phyloP scores from a whole-genome alignment of 192 early-diverging fungal genomes.

The Gaertneriomyces semiglobifer region DNA sequence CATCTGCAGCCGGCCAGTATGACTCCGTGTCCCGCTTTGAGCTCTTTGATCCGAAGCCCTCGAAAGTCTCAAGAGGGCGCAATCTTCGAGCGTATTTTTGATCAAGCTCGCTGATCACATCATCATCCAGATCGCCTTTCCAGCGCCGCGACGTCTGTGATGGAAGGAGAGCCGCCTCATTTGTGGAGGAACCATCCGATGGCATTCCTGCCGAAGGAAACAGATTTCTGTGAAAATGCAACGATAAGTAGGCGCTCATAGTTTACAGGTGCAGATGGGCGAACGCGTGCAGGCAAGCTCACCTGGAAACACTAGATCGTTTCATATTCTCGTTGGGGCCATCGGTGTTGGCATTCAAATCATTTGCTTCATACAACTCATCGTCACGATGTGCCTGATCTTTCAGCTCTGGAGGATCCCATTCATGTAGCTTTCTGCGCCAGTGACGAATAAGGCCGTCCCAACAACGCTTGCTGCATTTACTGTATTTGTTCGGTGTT shows the following conservation, averaged over 20 bases:
- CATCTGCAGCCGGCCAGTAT: constrained; percentile 7
- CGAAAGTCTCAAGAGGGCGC: constrained; percentile 20
- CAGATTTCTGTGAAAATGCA: no score
- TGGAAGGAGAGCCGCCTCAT: no score
- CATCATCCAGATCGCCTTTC: no score
- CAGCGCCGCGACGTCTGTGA: no score
- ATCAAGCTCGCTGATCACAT: constrained; percentile 14
- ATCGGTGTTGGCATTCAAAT: no score
- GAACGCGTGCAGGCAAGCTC: no score
- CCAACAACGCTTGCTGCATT: constrained; percentile 52
- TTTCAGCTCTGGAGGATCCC: constrained; percentile 38
- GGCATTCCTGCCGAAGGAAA: no score
- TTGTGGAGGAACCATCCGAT: no score
- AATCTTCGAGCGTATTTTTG: constrained; percentile 16
- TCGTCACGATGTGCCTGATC: neutral
- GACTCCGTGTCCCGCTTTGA: constrained; percentile 8
- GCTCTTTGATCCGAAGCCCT: constrained; percentile 19
- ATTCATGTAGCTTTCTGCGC: constrained; percentile 47
- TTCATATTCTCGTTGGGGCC: no score
- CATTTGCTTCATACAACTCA: neutral
- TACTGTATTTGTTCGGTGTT: constrained; percentile 48
- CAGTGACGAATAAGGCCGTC: constrained; percentile 49
- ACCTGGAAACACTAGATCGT: no score
- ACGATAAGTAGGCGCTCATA: no score
- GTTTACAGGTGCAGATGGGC: no score